A percentile compares a stretch with the other conserved stretches of the same genome.
Conservation (phyloP, 164 flowering plant species). For the Umbilicus rupestris region DNA sequence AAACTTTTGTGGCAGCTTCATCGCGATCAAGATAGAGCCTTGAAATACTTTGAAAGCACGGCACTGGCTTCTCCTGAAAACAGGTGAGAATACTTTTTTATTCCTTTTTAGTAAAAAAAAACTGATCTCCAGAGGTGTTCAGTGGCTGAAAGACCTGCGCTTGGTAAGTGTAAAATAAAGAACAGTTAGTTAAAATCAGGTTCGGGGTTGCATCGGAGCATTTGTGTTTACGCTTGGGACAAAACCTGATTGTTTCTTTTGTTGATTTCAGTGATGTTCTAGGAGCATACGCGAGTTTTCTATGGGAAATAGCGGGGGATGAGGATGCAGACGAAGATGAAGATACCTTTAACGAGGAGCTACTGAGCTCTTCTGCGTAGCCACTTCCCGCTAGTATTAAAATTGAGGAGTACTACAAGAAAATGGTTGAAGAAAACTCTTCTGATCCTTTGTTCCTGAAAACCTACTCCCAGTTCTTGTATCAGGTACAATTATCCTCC, state of each 20-base stretch:
- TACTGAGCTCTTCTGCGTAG: not conserved
- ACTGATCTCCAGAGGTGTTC: not conserved
- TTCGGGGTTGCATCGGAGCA: no score
- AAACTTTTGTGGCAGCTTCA: constrained; percentile 41
- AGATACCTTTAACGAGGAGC: not conserved
- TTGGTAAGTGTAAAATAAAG: not conserved
- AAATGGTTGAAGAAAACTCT: constrained; percentile 53
- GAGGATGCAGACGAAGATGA: not conserved
- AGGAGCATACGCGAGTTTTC: constrained; percentile 6
- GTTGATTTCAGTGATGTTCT: constrained; percentile 6
- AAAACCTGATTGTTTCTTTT: no score
- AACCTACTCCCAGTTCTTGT: constrained; percentile 56
- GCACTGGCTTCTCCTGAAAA: constrained; percentile 34
- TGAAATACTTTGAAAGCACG: constrained; percentile 37
- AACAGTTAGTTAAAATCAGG: no score
- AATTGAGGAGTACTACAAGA: constrained; percentile 35
- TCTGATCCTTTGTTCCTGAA: constrained; percentile 34
- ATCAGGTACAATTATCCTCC: constrained; percentile 23
- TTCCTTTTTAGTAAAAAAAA: not conserved
- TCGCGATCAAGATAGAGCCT: constrained; percentile 35
- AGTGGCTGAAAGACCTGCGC: no score
- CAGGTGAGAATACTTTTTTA: constrained; percentile 25
- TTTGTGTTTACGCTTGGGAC: no score
- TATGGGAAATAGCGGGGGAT: not conserved
- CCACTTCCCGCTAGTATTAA: constrained; percentile 10